These are phyloP conservation scores for Solanum chiquidenum DNA, from an alignment of 257 asterid genomes.

Conservation along the genomic window DNA sequence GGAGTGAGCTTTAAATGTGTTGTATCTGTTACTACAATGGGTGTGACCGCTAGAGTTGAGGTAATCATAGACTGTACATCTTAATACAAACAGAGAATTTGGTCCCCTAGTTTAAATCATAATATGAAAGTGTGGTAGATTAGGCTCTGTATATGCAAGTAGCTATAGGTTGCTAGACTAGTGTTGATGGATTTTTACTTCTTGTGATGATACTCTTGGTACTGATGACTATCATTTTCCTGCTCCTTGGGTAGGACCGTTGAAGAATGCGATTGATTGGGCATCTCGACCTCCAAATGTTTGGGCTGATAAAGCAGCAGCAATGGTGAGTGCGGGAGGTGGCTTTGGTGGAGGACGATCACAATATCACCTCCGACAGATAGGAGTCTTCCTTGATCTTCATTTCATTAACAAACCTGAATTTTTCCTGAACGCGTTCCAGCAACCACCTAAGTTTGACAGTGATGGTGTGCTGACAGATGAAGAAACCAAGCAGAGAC, in stretches of 20 bases:
- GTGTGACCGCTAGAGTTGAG: background rate
- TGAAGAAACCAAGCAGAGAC: conserved; percentile 35
- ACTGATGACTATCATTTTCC: background rate
- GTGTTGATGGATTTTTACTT: background rate
- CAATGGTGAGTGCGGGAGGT: conserved; percentile 72
- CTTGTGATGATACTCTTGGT: background rate
- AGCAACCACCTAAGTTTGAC: conserved; percentile 62
- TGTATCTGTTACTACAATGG: background rate
- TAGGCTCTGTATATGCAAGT: background rate
- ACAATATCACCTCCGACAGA: conserved; percentile 85
- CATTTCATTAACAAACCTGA: conserved; percentile 93
- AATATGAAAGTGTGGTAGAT: background rate
- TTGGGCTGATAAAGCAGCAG: conserved; percentile 81
- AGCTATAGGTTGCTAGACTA: background rate
- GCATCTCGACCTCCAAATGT: conserved; percentile 80
- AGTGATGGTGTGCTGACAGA: conserved; percentile 55
- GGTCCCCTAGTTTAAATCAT: background rate
- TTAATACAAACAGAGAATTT: background rate
- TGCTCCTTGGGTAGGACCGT: conserved; percentile 34
- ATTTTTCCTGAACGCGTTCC: conserved; percentile 46
- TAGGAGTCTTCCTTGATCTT: conserved; percentile 65
- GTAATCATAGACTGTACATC: background rate
- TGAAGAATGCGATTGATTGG: conserved; percentile 90
- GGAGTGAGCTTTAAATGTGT: background rate
- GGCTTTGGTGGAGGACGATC: conserved; percentile 71